phyloP scores from a whole-genome alignment of 2,329 filamentous ascomycete genomes.

The Aspergillus latus region DNA sequence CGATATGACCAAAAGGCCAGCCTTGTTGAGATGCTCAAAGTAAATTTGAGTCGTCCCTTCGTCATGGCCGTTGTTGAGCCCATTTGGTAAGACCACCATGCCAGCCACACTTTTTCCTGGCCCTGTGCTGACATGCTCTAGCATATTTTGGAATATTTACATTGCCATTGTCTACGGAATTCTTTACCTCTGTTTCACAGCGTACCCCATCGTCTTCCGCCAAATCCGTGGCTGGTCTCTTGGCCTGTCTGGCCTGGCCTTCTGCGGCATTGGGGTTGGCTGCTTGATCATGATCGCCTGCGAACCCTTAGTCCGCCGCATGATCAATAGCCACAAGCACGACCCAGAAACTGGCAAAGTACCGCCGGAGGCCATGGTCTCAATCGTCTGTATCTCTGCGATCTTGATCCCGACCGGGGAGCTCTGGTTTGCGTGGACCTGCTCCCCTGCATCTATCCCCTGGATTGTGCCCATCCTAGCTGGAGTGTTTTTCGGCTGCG shows the following conservation, averaged over 20 bases:
- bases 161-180: slow-evolving; percentile 80
- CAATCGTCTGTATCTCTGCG: slow-evolving; percentile 75
- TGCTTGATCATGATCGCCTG: slow-evolving; percentile 51
- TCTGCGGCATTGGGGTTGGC: slow-evolving; percentile 68
- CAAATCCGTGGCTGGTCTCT: slow-evolving; percentile 73
- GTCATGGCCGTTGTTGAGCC: slow-evolving; percentile 76
- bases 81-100: slow-evolving; percentile 62
- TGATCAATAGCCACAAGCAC: slow-evolving; percentile 74
- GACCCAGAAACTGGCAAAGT: slow-evolving; percentile 74
- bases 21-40: slow-evolving; percentile 66
- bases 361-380: slow-evolving; percentile 76
- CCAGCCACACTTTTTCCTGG: background rate
- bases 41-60: slow-evolving; percentile 76
- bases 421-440: slow-evolving; percentile 87
- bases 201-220: slow-evolving; percentile 81
- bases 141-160: slow-evolving; percentile 72
- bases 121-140: slow-evolving; percentile 29
- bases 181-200: slow-evolving; percentile 85
- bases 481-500: slow-evolving; percentile 74
- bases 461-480: slow-evolving; percentile 79
- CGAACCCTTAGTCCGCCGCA: slow-evolving; percentile 68
- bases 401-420: slow-evolving; percentile 74
- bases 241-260: slow-evolving; percentile 73
- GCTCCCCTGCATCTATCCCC: slow-evolving; percentile 71
- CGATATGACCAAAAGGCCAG: slow-evolving; percentile 72